phyloP scores from a whole-genome alignment of 164 flowering plant species.

The Litsea cubeba region DNA sequence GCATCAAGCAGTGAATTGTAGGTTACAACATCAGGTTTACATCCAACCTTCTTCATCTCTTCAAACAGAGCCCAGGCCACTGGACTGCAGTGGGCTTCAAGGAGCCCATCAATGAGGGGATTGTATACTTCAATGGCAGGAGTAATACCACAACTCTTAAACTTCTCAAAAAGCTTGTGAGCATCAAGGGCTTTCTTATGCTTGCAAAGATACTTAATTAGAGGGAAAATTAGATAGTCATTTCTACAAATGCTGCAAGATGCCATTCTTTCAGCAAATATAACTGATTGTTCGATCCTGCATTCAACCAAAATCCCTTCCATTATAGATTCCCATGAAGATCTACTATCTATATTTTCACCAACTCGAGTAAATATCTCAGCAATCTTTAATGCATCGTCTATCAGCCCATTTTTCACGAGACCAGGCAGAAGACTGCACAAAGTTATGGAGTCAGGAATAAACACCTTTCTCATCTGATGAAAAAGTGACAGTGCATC shows the following conservation, averaged over 20 bases:
- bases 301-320: constrained; percentile 52
- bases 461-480: constrained; percentile 68
- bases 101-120: constrained; percentile 59
- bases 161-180: constrained; percentile 37
- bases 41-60: constrained; percentile 63
- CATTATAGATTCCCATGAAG: constrained; percentile 67
- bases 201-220: constrained; percentile 48
- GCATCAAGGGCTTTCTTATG: constrained; percentile 49
- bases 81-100: constrained; percentile 33
- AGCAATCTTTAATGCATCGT: constrained; percentile 55
- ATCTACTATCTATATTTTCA: constrained; percentile 14
- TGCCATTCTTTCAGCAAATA: constrained; percentile 51
- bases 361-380: constrained; percentile 28
- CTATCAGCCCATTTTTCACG: constrained; percentile 44
- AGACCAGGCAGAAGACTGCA: constrained; percentile 71
- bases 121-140: constrained; percentile 49
- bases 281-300: constrained; percentile 36
- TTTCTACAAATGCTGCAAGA: constrained; percentile 37
- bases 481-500: constrained; percentile 78
- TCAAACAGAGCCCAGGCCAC: constrained; percentile 52
- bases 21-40: constrained; percentile 55
- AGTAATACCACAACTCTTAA: constrained; percentile 39
- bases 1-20: constrained; percentile 70
- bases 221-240: constrained; percentile 53
- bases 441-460: constrained; percentile 69